A percentile compares a stretch with the other conserved stretches of the same genome.
Evolutionary conservation across 768 basidiomycete genomes (phyloP).

Genomic region (Cystobasidium tubakii): DNA sequence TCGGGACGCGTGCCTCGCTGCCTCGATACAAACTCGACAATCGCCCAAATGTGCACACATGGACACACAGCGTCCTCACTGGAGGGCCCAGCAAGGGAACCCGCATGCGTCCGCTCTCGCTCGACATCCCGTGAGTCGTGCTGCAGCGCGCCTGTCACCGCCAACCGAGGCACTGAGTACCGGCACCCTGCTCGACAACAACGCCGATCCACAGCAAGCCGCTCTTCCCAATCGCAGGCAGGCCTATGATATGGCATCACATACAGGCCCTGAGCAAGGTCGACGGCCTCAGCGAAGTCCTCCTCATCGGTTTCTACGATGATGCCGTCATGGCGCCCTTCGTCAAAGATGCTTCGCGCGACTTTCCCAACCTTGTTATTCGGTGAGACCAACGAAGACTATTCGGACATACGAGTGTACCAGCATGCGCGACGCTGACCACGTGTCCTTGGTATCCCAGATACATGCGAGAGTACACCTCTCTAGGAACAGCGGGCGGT

Average conservation of each 20-base stretch:
- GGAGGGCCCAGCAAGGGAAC: constrained; percentile 31
- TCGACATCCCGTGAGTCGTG: constrained; percentile 32
- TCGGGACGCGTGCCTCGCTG: too few relatives aligned
- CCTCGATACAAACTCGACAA: neutral
- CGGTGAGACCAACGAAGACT: constrained; percentile 38
- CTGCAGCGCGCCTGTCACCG: neutral
- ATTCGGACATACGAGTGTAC: too few relatives aligned
- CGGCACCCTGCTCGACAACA: too few relatives aligned
- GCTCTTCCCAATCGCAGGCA: constrained; percentile 51
- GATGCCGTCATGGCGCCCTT: constrained; percentile 51
- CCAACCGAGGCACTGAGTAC: neutral
- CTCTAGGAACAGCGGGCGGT: constrained; percentile 51
- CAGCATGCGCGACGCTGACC: neutral
- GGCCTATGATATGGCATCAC: constrained; percentile 53
- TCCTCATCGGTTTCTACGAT: constrained; percentile 53
- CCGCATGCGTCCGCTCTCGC: constrained; percentile 36
- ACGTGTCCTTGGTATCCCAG: constrained; percentile 34
- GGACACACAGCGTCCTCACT: constrained; percentile 15
- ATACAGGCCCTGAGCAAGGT: constrained; percentile 51
- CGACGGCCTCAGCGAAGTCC: constrained; percentile 49
- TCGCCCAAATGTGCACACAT: neutral
- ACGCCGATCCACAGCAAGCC: constrained; percentile 50
- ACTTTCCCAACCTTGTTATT: constrained; percentile 52
- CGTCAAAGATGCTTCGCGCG: constrained; percentile 51
- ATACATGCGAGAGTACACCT: constrained; percentile 52